Evolutionary conservation across 2,329 filamentous ascomycete species (phyloP).

Genomic region (Arthrinium puccinioides): DNA sequence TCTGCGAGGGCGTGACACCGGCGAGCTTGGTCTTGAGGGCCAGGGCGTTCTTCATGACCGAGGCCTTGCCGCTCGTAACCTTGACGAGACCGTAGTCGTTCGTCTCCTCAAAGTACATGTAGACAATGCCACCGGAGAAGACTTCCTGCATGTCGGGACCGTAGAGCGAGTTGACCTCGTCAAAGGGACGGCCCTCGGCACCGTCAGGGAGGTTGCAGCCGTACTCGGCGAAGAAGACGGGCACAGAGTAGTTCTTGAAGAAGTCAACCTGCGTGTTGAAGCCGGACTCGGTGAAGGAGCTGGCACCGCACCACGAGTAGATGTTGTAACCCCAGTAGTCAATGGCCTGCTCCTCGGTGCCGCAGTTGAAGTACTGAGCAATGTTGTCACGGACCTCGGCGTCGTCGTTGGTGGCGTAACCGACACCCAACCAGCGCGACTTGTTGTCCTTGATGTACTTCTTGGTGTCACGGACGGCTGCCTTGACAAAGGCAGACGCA

Average conservation of each 20-base stretch:
- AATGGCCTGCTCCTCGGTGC: slow-evolving; percentile 49
- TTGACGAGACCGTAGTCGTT: slow-evolving; percentile 65
- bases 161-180: slow-evolving; percentile 62
- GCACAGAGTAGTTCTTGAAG: slow-evolving; percentile 66
- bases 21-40: slow-evolving; percentile 56
- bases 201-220: slow-evolving; percentile 59
- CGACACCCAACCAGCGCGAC: slow-evolving; percentile 62
- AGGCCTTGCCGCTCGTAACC: slow-evolving; percentile 42
- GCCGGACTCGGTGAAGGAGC: slow-evolving; percentile 58
- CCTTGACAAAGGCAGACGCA: slow-evolving; percentile 73
- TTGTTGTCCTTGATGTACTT: slow-evolving; percentile 63
- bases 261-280: slow-evolving; percentile 65
- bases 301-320: slow-evolving; percentile 75
- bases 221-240: slow-evolving; percentile 77
- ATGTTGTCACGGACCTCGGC: slow-evolving; percentile 61
- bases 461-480: slow-evolving; percentile 74
- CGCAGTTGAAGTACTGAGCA: slow-evolving; percentile 73
- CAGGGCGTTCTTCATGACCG: slow-evolving; percentile 57
- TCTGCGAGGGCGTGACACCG: slow-evolving; percentile 49
- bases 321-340: slow-evolving; percentile 88
- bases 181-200: slow-evolving; percentile 56
- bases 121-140: slow-evolving; percentile 76
- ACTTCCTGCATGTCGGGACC: slow-evolving; percentile 61
- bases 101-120: slow-evolving; percentile 74
- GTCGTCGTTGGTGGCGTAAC: slow-evolving; percentile 76